A percentile compares a stretch with the other conserved stretches of the same genome.
These are phyloP conservation scores for Ceratobasidium sp. DNA, from an alignment of 1,284 basidiomycete species.

Conservation along the genomic window DNA sequence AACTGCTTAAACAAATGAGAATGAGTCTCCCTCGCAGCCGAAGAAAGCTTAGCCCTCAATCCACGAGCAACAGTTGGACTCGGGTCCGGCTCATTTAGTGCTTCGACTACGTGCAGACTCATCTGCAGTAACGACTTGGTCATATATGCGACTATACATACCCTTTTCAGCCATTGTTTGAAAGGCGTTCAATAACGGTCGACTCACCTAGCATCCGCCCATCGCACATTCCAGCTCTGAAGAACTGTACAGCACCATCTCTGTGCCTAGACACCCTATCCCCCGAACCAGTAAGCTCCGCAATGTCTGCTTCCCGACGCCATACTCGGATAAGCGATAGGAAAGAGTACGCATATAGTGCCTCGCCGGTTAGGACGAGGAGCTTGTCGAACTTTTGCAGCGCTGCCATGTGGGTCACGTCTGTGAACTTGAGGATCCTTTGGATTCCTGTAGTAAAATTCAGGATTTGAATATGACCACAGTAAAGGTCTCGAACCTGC, in stretches of 20 bases:
- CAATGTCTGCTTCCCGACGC: slow-evolving; percentile 59
- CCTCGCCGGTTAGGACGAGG: slow-evolving; percentile 68
- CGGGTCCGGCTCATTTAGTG: slow-evolving; percentile 51
- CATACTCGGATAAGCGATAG: slow-evolving; percentile 70
- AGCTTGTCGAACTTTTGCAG: slow-evolving; percentile 72
- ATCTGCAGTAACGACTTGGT: slow-evolving; percentile 69
- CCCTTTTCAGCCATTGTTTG: neutral
- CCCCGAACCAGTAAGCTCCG: slow-evolving; percentile 63
- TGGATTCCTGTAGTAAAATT: slow-evolving; percentile 61
- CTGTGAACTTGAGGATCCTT: slow-evolving; percentile 62
- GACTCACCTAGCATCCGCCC: slow-evolving; percentile 64
- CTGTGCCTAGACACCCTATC: slow-evolving; percentile 65
- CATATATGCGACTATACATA: slow-evolving; percentile 68
- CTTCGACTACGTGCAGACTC: slow-evolving; percentile 63
- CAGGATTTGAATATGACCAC: neutral
- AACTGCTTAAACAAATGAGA: slow-evolving; percentile 64
- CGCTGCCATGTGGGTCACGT: slow-evolving; percentile 64
- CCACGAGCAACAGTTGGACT: slow-evolving; percentile 23
- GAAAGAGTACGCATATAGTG: slow-evolving; percentile 72
- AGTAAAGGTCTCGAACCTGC: neutral
- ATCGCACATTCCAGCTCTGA: slow-evolving; percentile 64
- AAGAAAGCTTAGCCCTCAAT: slow-evolving; percentile 11
- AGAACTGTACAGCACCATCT: slow-evolving; percentile 66
- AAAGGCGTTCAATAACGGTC: neutral
- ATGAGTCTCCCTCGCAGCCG: slow-evolving; percentile 37